These are phyloP conservation scores for Gossypium mustelinum DNA, from an alignment of 345 rosid species.

Conservation along the genomic window DNA sequence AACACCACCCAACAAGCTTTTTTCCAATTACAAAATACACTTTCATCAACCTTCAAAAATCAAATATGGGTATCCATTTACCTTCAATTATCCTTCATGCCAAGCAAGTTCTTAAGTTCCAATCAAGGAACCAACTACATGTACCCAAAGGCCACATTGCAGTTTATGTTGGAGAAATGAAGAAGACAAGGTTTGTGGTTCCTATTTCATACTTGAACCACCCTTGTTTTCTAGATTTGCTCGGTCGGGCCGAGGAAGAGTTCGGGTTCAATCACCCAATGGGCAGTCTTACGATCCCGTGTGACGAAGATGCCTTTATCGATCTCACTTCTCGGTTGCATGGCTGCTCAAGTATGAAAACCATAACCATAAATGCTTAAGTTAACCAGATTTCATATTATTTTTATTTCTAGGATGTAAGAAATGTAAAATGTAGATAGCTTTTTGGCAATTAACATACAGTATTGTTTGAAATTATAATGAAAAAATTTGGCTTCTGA, in stretches of 20 bases:
- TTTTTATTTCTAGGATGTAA: not conserved
- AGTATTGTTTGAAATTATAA: too few species aligned
- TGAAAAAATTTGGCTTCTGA: too few species aligned
- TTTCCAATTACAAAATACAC: not conserved
- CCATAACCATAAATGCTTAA: not conserved
- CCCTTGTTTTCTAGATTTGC: not conserved
- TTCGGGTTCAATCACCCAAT: not conserved
- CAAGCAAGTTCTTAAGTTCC: constrained; percentile 25
- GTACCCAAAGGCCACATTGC: constrained; percentile 45
- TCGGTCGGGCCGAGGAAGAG: not conserved
- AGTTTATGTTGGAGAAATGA: not conserved
- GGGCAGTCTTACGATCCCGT: not conserved
- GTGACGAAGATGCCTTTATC: not conserved
- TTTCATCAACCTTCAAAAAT: not conserved
- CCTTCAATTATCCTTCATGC: constrained; percentile 21
- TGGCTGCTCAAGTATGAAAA: not conserved
- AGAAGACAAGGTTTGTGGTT: not conserved
- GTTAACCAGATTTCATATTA: not conserved
- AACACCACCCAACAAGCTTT: not conserved
- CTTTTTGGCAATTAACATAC: not conserved
- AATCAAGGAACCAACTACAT: constrained; percentile 17
- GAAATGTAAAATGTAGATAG: not conserved
- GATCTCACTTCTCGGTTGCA: constrained; percentile 9
- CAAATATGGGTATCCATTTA: constrained; percentile 30
- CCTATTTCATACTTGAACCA: not conserved